phyloP scores from a whole-genome alignment of 805 yeast species.

The Yarrowia keelungensis region DNA sequence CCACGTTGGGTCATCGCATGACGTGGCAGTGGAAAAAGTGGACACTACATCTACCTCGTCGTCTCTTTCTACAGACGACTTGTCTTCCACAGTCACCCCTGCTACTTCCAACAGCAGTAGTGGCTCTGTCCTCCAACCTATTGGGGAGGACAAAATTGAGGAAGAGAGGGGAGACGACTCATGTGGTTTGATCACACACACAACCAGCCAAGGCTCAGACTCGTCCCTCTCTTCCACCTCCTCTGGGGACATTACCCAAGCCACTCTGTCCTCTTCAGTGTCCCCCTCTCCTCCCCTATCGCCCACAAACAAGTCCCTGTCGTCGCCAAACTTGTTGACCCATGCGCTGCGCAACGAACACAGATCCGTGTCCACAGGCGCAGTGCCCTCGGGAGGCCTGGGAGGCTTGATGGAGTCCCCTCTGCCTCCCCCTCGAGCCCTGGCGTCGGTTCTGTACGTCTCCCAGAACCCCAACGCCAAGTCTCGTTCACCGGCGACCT shows the following conservation, averaged over 20 bases:
- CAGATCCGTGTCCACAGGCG: background rate
- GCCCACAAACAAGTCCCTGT: background rate
- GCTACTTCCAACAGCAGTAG: slow-evolving; percentile 9
- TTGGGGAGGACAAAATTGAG: background rate
- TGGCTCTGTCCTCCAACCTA: background rate
- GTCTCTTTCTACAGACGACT: background rate
- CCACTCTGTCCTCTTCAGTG: background rate
- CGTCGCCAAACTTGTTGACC: background rate
- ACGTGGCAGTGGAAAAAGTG: too few species aligned
- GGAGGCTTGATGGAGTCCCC: slow-evolving; percentile 5
- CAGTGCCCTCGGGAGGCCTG: background rate
- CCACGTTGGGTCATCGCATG: too few species aligned
- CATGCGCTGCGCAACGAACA: background rate
- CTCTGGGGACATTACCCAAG: background rate
- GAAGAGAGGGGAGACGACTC: background rate
- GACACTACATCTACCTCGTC: too few species aligned
- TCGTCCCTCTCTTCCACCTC: background rate
- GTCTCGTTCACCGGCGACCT: background rate
- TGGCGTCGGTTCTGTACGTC: slow-evolving; percentile 4
- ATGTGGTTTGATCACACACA: background rate
- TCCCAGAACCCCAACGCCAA: slow-evolving; percentile 31
- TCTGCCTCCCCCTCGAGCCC: background rate
- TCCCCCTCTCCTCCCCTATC: background rate
- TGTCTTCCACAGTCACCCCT: background rate
- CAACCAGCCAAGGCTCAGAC: background rate